Base-by-base conservation (phyloP, 2,329 filamentous ascomycete genomes). In the Claviceps digitariae region DNA sequence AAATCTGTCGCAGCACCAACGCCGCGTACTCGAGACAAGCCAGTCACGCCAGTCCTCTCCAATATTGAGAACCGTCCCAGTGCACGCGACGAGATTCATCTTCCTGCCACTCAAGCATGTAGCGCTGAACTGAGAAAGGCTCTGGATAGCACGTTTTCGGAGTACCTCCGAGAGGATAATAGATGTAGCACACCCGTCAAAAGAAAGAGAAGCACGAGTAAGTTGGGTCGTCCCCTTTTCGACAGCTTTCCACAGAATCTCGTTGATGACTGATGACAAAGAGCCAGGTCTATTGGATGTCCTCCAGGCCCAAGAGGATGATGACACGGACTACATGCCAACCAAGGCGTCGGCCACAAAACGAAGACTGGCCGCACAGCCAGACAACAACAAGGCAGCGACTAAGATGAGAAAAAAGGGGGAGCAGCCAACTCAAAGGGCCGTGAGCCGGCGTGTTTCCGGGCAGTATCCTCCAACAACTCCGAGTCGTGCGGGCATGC, bases 361-460 rank as follows among this genome's bases (percentile, higher is more conserved):
- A 45, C 54, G 54, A 25, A 52, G 46, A 25, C 17, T n/a, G 20
- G 21, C 25, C 8, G 23, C 23, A 27, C 51, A 50, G n/a, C 15
- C 43, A 15, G 54, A 56, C 3, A 57, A 54, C 40, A 60, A 55
- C 40, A 60, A 55, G 15, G 9, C 38, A 20, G 23, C n/a, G n/a
- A n/a, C 15, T 13, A 54, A 51, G 40, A 17, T 20, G 25, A n/a
- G n/a, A 29, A 40, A 17, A 9, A 55, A 48, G 20, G 41, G 10
- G 4, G 6, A 17, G 21, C 50, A 52, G 25, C 9, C n/a, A 1
- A 7, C 38, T 29, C 23, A n/a, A 29, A 15, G 27, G 13, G 5
- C 27, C 44, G 21, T 20, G 7, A 29, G 34, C 25, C 27, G 38
- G 3, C 20, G 40, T 13, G 21, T n/a, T 13, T 25, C 40, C 13